Evolutionary conservation across 1,139 yeast genomes (phyloP), one percentile per base, ranked within the genome.

Genomic region (Trichomonascaceae sp.): DNA sequence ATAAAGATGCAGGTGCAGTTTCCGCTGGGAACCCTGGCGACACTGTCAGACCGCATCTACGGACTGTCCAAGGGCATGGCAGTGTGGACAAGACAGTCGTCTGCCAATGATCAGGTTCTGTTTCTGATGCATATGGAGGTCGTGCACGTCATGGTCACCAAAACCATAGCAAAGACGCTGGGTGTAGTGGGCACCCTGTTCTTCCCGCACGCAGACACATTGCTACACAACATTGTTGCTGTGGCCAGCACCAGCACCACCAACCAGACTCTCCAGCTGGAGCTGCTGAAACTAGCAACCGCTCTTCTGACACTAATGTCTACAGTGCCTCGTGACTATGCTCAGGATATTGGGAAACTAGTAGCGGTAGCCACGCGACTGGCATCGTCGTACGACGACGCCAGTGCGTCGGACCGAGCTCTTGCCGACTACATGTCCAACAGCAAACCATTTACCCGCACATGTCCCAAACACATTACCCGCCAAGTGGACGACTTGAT

Each of bases 341-440:
- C 37, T 13, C 35, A 42, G 16, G 33, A 29, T 13, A 31, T 44
- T 13, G 16, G 38, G 8, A 34, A 38, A 18, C 39, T 47, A 11
- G 39, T 47, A 13, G 16, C 30, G 9, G 36, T 56, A 31, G 56
- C 54, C 11, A 40, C 45, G 3, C 29, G 48, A 15, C 37, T 54
- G 11, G 54, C 47, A 13, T 46, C 45, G 25, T 45, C 47, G 32
- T 35, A 36, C 5, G 28, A 15, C 4, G 4, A 11, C 28, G 16
- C 20, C 16, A 13, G n/a, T 17, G 23, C 30, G 14, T 27, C 33
- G 14, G 28, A 28, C 32, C 36, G 27, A 28, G 30, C 29, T 22
- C 30, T 40, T 18, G 26, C 43, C 11, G 94, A 82, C 57, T 57
- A 78, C 28, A 63, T 79, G 31, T 74, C 89, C 1, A 81, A 79